A percentile compares a stretch with the other conserved stretches of the same genome.
Conservation (phyloP, 257 asterid species). For the Rhazya stricta region DNA sequence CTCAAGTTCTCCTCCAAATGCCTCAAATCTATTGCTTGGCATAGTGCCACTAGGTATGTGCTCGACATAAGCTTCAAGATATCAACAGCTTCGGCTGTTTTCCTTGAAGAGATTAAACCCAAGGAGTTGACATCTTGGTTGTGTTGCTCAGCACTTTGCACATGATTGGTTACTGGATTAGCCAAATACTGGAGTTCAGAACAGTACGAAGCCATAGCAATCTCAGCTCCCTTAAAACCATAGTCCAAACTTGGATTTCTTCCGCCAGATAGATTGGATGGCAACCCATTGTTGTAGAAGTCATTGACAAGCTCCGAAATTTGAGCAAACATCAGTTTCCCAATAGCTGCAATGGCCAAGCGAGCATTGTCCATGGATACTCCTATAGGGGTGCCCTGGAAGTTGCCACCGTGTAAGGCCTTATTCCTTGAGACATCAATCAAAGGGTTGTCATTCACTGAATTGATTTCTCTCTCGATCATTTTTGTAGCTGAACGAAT, state of each 20-base stretch:
- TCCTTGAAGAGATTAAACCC: constrained; percentile 44
- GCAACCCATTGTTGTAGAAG: constrained; percentile 43
- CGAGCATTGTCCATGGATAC: constrained; percentile 52
- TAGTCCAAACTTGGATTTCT: constrained; percentile 50
- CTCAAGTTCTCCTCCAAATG: constrained; percentile 43
- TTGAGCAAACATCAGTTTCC: constrained; percentile 45
- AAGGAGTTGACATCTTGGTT: constrained; percentile 52
- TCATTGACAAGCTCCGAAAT: constrained; percentile 46
- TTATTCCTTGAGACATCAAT: constrained; percentile 49
- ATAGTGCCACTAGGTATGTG: constrained; percentile 38
- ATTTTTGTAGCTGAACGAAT: constrained; percentile 43
- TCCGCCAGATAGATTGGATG: constrained; percentile 42
- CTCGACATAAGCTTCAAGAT: constrained; percentile 46
- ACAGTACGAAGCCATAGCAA: constrained; percentile 51
- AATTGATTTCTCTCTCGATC: constrained; percentile 56
- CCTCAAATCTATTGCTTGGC: constrained; percentile 45
- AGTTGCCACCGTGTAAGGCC: constrained; percentile 49
- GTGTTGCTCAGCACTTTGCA: constrained; percentile 56
- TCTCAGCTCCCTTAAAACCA: constrained; percentile 48
- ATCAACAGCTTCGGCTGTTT: constrained; percentile 41
- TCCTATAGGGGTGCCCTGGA: constrained; percentile 51
- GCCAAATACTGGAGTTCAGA: constrained; percentile 46
- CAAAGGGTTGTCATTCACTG: constrained; percentile 49
- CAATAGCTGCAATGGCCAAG: constrained; percentile 44
- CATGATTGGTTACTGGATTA: constrained; percentile 48